Conservation (phyloP, 1,284 basidiomycete genomes). For the Ceratobasidium sp. region DNA sequence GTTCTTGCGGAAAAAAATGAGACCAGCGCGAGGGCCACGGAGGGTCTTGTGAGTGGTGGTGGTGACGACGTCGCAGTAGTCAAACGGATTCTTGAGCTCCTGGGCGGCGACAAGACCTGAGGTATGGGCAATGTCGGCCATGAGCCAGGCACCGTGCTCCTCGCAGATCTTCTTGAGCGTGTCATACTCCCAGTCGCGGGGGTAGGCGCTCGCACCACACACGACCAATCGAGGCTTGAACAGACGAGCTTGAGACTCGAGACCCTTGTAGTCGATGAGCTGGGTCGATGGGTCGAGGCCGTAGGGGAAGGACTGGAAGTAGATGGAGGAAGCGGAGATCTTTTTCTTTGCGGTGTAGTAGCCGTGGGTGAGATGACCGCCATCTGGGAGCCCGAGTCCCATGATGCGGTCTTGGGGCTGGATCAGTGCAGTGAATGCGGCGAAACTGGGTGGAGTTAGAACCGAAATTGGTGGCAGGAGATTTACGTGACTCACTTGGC, state of each 20-base stretch:
- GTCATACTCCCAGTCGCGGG: constrained; percentile 96
- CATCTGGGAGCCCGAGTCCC: constrained; percentile 98
- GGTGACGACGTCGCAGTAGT: constrained; percentile 96
- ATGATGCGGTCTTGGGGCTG: constrained; percentile 98
- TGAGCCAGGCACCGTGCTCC: constrained; percentile 88
- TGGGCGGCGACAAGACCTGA: constrained; percentile 94
- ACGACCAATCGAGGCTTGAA: constrained; percentile 98
- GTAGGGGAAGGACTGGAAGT: constrained; percentile 99
- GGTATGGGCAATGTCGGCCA: constrained; percentile 98
- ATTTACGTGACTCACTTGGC: constrained; percentile 68
- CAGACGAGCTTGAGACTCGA: constrained; percentile 89
- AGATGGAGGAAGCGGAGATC: constrained; percentile 99
- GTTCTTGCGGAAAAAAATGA: constrained; percentile 99
- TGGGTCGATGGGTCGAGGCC: constrained; percentile 85
- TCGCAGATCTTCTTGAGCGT: constrained; percentile 83
- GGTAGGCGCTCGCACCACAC: constrained; percentile 98
- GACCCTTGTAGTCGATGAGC: constrained; percentile 87
- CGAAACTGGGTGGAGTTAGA: constrained; percentile 70
- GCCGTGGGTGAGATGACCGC: constrained; percentile 97
- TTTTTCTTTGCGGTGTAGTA: constrained; percentile 99
- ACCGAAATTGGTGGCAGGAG: neutral
- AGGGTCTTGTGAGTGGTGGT: constrained; percentile 99
- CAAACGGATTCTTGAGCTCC: constrained; percentile 93
- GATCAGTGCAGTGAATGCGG: constrained; percentile 94
- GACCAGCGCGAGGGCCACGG: constrained; percentile 95